Evolutionary conservation across 2,329 filamentous ascomycete species (phyloP), one percentile per base, ranked within the genome.

Genomic region (Pleochaeta shiraiana): DNA sequence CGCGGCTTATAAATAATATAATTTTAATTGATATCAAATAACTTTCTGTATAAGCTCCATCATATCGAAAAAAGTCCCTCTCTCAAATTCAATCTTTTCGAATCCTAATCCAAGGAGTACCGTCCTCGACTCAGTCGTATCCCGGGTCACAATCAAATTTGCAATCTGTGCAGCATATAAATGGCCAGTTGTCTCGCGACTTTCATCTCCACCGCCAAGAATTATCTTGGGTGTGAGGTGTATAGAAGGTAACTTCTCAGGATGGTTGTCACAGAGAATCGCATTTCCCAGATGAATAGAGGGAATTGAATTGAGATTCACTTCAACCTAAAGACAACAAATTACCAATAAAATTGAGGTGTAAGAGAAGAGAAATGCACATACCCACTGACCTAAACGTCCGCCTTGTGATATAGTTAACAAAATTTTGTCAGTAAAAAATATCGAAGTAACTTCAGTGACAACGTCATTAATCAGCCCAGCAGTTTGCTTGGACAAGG

Each of bases 161-260:
- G 87, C 93, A 68, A 97, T 86, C 71, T 96, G 92, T 53, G 88
- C 88, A 2, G 91, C 91, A 71, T 95, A 86, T 1, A 96, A 82
- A 73, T 96, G 91, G 0, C 90, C 92, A 4, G 95, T 74, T 0
- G 87, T 88, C 71, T 96, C 90, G 53, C 90, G 81, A 59, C 88
- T 84, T 63, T 86, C 80, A 34, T 86, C 84, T 57, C 91, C 90
- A 11, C 87, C 90, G 1, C 93, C 93, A 0, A 98, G 79, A 2
- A 98, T 77, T 0, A 90, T 95, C 43, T 84, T 92, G 0, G 93
- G 89, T 0, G 89, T 95, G 50, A 97, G 79, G 70, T 93, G 86
- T 37, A 85, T 80, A 65, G 90, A 83, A 0, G 93, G 93, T 0
- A 97, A 81, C 14, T 74, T 64, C 71, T 77, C 70, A 74, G n/a